Conservation (phyloP, 208 protist species). For the Wallacemonas sp. region DNA sequence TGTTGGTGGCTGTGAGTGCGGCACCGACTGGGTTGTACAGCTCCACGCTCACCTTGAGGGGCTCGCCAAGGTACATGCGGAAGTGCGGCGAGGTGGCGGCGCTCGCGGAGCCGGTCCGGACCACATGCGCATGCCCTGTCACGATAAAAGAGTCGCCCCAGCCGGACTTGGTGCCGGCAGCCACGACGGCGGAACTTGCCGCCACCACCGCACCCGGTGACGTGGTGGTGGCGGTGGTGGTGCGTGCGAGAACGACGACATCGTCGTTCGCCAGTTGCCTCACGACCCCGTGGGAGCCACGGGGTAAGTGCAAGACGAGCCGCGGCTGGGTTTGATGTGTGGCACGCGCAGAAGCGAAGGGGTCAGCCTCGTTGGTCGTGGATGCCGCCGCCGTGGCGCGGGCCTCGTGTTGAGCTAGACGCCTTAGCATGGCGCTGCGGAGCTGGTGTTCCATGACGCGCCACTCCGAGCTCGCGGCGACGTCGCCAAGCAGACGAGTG, state of each 20-base stretch:
- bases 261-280: slow-evolving; percentile 10
- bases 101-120: background rate
- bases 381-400: no score
- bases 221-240: background rate
- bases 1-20: slow-evolving; percentile 33
- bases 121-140: background rate
- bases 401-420: slow-evolving; percentile 1
- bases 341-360: no score
- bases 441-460: slow-evolving; percentile 50
- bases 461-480: slow-evolving; percentile 58
- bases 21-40: slow-evolving; percentile 64
- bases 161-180: no score
- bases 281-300: background rate
- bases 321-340: no score
- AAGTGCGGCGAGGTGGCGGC: slow-evolving; percentile 6
- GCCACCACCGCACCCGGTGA: background rate
- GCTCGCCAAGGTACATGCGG: slow-evolving; percentile 51
- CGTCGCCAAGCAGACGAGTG: slow-evolving; percentile 33
- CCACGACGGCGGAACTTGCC: background rate
- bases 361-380: no score
- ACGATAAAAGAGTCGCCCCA: background rate
- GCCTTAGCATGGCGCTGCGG: background rate
- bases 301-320: background rate
- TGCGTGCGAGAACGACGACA: slow-evolving; percentile 6
- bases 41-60: slow-evolving; percentile 56